Conservation (phyloP, 495 filamentous ascomycete genomes). For the Aspergillus incahuasiensis region DNA sequence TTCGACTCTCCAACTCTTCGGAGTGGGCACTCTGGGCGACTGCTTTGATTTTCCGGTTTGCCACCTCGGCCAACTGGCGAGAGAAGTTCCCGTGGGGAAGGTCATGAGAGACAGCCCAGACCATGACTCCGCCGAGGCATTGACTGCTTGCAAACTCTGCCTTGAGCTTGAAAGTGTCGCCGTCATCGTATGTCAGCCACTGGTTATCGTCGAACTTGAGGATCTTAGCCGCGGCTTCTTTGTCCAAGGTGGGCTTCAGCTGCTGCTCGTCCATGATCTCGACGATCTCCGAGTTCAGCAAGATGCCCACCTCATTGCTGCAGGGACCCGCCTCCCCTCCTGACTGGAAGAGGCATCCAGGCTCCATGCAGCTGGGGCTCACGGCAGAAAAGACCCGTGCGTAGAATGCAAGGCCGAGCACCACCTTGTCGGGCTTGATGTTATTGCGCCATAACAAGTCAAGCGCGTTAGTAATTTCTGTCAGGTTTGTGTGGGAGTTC, state of each 20-base stretch:
- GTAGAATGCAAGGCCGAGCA: conserved; percentile 37
- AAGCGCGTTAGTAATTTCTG: conserved; percentile 27
- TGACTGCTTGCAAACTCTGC: not conserved
- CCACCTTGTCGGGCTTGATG: conserved; percentile 29
- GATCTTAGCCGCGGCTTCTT: not conserved
- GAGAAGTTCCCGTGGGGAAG: not conserved
- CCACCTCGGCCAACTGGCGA: not conserved
- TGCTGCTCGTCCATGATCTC: not conserved
- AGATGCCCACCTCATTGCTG: not conserved
- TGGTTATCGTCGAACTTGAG: not conserved
- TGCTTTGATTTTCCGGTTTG: not conserved
- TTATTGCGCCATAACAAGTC: conserved; percentile 32
- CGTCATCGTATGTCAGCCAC: not conserved
- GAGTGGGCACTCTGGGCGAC: not conserved
- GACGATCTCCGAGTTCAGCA: not conserved
- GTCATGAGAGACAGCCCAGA: not conserved
- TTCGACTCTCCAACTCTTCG: not conserved
- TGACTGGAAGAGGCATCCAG: not conserved
- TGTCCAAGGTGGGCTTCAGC: not conserved
- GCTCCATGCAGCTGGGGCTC: not conserved
- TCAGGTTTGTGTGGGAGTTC: conserved; percentile 28
- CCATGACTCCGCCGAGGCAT: not conserved
- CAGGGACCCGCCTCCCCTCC: not conserved
- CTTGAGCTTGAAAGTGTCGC: not conserved
- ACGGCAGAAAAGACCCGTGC: conserved; percentile 10